Conservation (phyloP, 1,284 basidiomycete genomes). For the Ganoderma multipileum region DNA sequence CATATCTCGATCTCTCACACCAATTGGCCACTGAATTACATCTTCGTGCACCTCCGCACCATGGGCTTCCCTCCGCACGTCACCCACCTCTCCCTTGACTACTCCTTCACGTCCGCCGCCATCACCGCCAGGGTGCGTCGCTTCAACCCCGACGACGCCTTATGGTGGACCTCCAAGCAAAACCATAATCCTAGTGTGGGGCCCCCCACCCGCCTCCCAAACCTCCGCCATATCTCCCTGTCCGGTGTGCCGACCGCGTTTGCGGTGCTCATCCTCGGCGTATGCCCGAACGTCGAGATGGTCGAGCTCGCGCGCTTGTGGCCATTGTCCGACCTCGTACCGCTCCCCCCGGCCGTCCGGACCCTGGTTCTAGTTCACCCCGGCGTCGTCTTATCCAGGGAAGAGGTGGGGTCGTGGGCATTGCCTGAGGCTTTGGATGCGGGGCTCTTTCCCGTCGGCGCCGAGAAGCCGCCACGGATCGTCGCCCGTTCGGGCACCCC, state of each 20-base stretch:
- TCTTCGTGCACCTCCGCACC: constrained; percentile 37
- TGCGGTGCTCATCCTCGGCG: constrained; percentile 35
- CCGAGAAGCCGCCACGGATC: constrained; percentile 13
- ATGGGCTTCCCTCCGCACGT: constrained; percentile 41
- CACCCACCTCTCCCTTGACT: constrained; percentile 39
- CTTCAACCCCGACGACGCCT: constrained; percentile 21
- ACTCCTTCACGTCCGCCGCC: constrained; percentile 28
- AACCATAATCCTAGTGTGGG: not conserved
- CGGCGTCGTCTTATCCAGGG: constrained; percentile 6
- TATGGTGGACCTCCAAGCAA: constrained; percentile 18
- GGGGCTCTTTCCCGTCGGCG: constrained; percentile 18
- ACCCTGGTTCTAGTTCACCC: constrained; percentile 33
- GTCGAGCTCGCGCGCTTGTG: constrained; percentile 33
- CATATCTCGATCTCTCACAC: constrained; percentile 42
- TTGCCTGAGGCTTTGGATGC: constrained; percentile 22
- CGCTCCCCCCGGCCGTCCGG: constrained; percentile 33
- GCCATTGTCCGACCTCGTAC: constrained; percentile 25
- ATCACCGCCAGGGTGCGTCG: constrained; percentile 12
- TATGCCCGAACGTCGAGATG: constrained; percentile 35
- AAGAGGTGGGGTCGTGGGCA: constrained; percentile 27
- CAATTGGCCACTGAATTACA: constrained; percentile 43
- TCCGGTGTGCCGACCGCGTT: constrained; percentile 39
- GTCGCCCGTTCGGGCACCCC: constrained; percentile 26
- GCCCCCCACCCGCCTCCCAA: constrained; percentile 26
- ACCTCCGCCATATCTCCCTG: constrained; percentile 35